Evolutionary conservation across 306 rosid genomes (phyloP), one percentile per base, ranked within the genome.

Genomic region (Spatholobus suberectus): DNA sequence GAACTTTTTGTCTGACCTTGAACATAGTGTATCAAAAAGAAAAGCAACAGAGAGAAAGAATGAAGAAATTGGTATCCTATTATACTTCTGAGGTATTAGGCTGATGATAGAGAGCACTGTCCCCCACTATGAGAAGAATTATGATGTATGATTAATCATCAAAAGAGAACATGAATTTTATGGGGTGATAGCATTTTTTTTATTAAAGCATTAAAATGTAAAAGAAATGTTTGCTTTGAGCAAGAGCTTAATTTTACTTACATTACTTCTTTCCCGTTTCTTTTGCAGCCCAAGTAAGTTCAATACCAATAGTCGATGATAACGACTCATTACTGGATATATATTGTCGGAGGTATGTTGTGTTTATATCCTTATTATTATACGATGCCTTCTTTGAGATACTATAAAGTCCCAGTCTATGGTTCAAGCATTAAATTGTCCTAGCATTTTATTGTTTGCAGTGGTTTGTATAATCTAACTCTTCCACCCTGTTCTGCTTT

Each of bases 301-400:
- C 98, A 63, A 79, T 95, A 83, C 98, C 98, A 26, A 88, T 95
- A 57, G 98, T 95, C 43, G 98, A 95, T 80, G 98, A 95, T 70
- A 93, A 86, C 73, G 97, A 92, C 90, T 92, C 98, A 8, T 86
- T 95, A 73, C 83, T 95, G 78, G 98, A 95, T 88, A 87, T 95
- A 83, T 95, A 95, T 90, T 95, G 98, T 85, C 98, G 98, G 82
- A 95, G 98, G 98, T 95, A 68, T 83, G 97, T 93, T 82, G 51
- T 72, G 61, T 69, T 55, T 66, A 29, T 71, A 34, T 71, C 32
- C 32, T 59, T 63, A 52, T 52, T 14, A 8, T 49, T 74, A 4
- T 55, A 57, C 41, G 40, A 37, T 79, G 32, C 55, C 37, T 81
- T 38, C 51, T 78, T 57, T 79, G 38, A 79, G 49, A n/a, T 18